These are phyloP conservation scores for Wickerhamiella musiphila DNA, from an alignment of 805 yeast genomes.

Conservation along the genomic window DNA sequence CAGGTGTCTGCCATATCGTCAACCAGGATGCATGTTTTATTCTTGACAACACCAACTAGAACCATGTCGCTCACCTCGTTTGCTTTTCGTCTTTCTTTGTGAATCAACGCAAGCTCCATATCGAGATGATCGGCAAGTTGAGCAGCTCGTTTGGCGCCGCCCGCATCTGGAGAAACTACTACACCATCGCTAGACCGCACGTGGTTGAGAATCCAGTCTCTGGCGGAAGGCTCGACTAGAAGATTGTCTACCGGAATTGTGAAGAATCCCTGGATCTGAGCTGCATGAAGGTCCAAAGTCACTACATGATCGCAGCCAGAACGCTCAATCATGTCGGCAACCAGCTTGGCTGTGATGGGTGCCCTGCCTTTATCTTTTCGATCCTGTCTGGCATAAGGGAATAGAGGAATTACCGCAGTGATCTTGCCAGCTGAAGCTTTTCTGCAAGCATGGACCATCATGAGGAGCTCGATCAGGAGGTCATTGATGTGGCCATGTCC, in stretches of 20 bases:
- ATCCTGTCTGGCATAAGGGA: conserved; percentile 96
- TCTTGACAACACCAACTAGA: conserved; percentile 81
- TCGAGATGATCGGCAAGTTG: conserved; percentile 83
- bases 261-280: conserved; percentile 95
- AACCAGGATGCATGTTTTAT: conserved; percentile 66
- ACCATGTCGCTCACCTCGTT: conserved; percentile 94
- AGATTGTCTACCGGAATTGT: conserved; percentile 88
- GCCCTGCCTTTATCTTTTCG: conserved; percentile 92
- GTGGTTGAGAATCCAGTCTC: conserved; percentile 59
- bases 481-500: conserved; percentile 80
- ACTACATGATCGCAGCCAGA: conserved; percentile 94
- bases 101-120: conserved; percentile 85
- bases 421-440: conserved; percentile 91
- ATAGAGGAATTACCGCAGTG: conserved; percentile 88
- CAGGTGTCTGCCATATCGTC: conserved; percentile 99
- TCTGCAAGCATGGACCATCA: conserved; percentile 85
- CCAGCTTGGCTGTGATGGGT: conserved; percentile 85
- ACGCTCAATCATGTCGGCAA: conserved; percentile 79
- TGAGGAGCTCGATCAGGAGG: conserved; percentile 67
- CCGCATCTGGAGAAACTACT: conserved; percentile 94
- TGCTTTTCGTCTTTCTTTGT: conserved; percentile 88
- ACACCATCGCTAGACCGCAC: conserved; percentile 42
- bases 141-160: conserved; percentile 97
- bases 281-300: conserved; percentile 93
- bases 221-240: conserved; percentile 85